Percentiles rank a stretch among this genome's conserved stretches.
phyloP scores from a whole-genome alignment of 164 flowering plant genomes.

The Dillenia turbinata region DNA sequence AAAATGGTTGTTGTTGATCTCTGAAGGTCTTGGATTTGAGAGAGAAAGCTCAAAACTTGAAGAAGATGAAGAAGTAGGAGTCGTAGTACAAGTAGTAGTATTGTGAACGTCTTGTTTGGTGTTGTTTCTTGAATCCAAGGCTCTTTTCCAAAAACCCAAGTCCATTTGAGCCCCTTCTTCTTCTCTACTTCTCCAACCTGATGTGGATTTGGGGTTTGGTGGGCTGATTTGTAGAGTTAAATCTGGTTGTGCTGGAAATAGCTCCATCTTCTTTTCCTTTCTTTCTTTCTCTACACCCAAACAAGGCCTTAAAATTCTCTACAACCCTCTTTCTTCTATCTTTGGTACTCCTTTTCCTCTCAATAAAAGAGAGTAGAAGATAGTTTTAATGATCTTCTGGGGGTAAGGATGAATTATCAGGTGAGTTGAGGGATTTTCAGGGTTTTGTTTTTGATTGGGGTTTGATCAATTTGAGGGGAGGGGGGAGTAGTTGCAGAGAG shows the following conservation, averaged over 20 bases:
- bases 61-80: slow-evolving; percentile 25
- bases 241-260: slow-evolving; percentile 94
- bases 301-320: not conserved
- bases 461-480: slow-evolving; percentile 25
- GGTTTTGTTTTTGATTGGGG: slow-evolving; percentile 13
- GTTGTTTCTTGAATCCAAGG: slow-evolving; percentile 38
- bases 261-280: slow-evolving; percentile 51
- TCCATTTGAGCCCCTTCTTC: slow-evolving; percentile 54
- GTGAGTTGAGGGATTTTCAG: slow-evolving; percentile 7
- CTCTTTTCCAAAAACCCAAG: slow-evolving; percentile 79
- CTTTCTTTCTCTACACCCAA: not conserved
- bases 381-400: not conserved
- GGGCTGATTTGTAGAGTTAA: slow-evolving; percentile 91
- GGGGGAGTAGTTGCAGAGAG: slow-evolving; percentile 41
- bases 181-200: slow-evolving; percentile 37
- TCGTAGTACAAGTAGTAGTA: slow-evolving; percentile 4
- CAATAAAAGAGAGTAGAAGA: not conserved
- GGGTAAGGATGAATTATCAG: no score
- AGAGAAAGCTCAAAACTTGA: slow-evolving; percentile 49
- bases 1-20: slow-evolving; percentile 14
- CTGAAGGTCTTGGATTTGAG: slow-evolving; percentile 42
- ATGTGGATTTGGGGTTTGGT: slow-evolving; percentile 58
- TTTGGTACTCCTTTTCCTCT: slow-evolving; percentile 5
- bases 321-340: not conserved
- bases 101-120: no score